phyloP scores from a whole-genome alignment of 108 stramenopile genomes.

The Discostella stelligeroides region DNA sequence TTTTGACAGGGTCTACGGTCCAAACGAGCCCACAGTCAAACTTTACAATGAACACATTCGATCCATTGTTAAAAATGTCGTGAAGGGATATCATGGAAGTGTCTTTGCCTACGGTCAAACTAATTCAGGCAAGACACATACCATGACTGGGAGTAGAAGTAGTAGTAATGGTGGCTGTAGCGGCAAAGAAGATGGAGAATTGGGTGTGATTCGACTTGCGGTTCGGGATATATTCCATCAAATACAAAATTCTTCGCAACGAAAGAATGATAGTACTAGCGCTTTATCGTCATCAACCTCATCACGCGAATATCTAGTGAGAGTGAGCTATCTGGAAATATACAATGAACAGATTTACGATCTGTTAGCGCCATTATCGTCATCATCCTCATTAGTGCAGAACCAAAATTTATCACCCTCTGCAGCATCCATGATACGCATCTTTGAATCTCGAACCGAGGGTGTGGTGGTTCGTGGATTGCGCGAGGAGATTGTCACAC shows the following conservation, averaged over 20 bases:
- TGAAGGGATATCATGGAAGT: conserved; percentile 93
- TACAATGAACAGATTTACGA: conserved; percentile 96
- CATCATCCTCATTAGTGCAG: conserved; percentile 4
- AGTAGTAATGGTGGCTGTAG: background rate
- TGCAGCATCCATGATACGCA: conserved; percentile 51
- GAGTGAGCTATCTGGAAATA: conserved; percentile 94
- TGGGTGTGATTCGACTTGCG: conserved; percentile 72
- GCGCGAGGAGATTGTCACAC: conserved; percentile 85
- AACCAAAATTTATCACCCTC: conserved; percentile 39
- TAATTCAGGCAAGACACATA: conserved; percentile 79
- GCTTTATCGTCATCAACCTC: conserved; percentile 10
- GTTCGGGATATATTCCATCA: conserved; percentile 71
- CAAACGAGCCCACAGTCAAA: conserved; percentile 40
- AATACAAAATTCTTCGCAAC: conserved; percentile 32
- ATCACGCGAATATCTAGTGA: conserved; percentile 71
- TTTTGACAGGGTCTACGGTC: conserved; percentile 68
- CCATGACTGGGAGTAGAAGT: conserved; percentile 71
- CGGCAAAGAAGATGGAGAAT: conserved; percentile 10
- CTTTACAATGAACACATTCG: conserved; percentile 60
- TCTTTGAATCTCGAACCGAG: conserved; percentile 72
- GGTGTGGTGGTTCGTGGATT: conserved; percentile 89
- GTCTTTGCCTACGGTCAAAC: conserved; percentile 94
- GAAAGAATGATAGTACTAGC: too few species aligned
- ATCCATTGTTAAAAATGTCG: conserved; percentile 58
- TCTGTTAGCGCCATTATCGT: conserved; percentile 57